Evolutionary conservation across 108 stramenopile species (phyloP).

Genomic region (Skeletonema menzelii): DNA sequence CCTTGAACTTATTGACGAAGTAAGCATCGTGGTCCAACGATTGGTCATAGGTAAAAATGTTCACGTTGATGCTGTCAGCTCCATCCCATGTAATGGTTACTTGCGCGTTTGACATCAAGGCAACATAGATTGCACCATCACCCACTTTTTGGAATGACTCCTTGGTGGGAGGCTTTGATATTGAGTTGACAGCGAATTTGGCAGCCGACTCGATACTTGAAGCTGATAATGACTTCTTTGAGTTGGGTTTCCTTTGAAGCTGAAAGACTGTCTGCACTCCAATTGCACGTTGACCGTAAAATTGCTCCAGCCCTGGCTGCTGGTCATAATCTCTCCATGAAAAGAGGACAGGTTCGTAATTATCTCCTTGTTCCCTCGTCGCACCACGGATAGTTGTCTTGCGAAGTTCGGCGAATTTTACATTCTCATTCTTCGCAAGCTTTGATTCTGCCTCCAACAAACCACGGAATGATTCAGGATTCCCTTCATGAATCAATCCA

Average conservation of each 20-base stretch:
- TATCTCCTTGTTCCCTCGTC: slow-evolving; percentile 26
- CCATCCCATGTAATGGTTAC: slow-evolving; percentile 68
- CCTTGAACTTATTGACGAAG: slow-evolving; percentile 31
- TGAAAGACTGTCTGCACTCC: slow-evolving; percentile 67
- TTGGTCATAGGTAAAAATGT: slow-evolving; percentile 61
- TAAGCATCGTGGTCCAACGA: slow-evolving; percentile 8
- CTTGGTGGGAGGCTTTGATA: slow-evolving; percentile 2
- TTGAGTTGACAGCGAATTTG: slow-evolving; percentile 17
- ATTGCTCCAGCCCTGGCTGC: slow-evolving; percentile 57
- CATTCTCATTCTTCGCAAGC: slow-evolving; percentile 16
- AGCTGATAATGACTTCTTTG: slow-evolving; percentile 12
- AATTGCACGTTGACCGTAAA: slow-evolving; percentile 56
- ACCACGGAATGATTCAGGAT: slow-evolving; percentile 18
- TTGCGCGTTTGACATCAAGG: slow-evolving; percentile 31
- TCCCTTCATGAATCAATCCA: slow-evolving; percentile 42
- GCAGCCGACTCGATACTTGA: slow-evolving; percentile 20
- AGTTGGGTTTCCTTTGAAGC: slow-evolving; percentile 28
- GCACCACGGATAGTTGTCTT: slow-evolving; percentile 43
- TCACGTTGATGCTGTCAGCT: slow-evolving; percentile 51
- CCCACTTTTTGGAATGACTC: slow-evolving; percentile 50
- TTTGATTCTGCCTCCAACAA: slow-evolving; percentile 13
- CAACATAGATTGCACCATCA: slow-evolving; percentile 56
- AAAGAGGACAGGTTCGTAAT: slow-evolving; percentile 33
- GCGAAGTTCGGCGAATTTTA: slow-evolving; percentile 38
- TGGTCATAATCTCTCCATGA: slow-evolving; percentile 63